Evolutionary conservation across 805 yeast genomes (phyloP), one percentile per base, ranked within the genome.

Genomic region (Saturnispora dispora): DNA sequence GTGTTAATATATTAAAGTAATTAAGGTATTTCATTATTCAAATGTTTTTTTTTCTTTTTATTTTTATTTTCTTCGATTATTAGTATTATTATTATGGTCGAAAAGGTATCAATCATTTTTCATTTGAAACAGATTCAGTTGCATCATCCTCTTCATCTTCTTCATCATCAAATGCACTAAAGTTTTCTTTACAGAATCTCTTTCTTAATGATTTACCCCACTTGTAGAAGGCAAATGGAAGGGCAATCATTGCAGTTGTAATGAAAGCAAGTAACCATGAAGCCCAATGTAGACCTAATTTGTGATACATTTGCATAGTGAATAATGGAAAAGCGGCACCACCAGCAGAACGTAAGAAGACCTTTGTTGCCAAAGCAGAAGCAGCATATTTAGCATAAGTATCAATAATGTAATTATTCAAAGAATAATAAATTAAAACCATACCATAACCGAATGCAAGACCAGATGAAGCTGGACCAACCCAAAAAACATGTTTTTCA

Each of bases 251-350:
- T 4, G 85, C 89, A 54, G 85, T 76, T 17, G 88, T 78, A 58
- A 85, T 79, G 60, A 85, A 85, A 0, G 89, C 91, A 62, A 85
- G 71, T 54, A 85, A 71, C 82, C 85, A 85, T 60, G 82, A 76
- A 22, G 89, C 95, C 93, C 93, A 85, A 56, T 82, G 82, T 48
- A 85, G 69, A 5, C 91, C 91, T 60, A 85, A 67, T 50, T 72
- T 79, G 55, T 78, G 77, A 65, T 85, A 85, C 91, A 85, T 85
- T 67, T 84, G 91, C 37, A 81, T 79, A n/a, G 85, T 79, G 63
- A 85, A 85, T 58, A 85, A 71, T 54, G 91, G 90, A 76, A 85
- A 84, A 0, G 89, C 91, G 27, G 89, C 91, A 71, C 93, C 95
- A 61, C 89, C 90, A 20, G 88, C 85, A 59, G 84, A 76, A 73